Conservation (phyloP, 2,329 filamentous ascomycete species). For the Blastomyces silverae region DNA sequence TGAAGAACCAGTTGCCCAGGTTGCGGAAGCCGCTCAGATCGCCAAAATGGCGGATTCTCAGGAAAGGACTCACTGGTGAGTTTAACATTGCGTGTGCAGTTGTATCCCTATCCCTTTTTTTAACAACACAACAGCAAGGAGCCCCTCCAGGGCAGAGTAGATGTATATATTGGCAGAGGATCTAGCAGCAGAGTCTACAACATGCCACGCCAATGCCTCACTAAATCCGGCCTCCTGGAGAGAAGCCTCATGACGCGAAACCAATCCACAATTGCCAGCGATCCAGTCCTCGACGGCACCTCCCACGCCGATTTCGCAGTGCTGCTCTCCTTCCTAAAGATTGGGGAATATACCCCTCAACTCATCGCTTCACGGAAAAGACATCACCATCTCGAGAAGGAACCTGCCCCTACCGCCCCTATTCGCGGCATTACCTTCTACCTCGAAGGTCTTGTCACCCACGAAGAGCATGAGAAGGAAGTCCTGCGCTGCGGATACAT, state of each 20-base stretch:
- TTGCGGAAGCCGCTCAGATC: background rate
- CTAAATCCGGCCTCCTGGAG: background rate
- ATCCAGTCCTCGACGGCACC: background rate
- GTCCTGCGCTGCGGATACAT: slow-evolving; percentile 12
- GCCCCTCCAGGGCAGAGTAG: background rate
- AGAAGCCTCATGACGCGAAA: background rate
- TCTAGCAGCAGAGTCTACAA: background rate
- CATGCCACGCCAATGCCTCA: background rate
- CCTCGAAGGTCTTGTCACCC: slow-evolving; percentile 14
- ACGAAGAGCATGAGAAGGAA: slow-evolving; percentile 13
- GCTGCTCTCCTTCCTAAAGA: background rate
- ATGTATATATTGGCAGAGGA: slow-evolving; percentile 2
- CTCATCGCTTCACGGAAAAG: background rate
- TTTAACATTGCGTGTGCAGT: background rate
- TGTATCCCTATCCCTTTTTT: no score
- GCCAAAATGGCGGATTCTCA: background rate
- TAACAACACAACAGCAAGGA: background rate
- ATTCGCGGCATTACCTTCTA: slow-evolving; percentile 5
- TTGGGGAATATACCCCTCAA: background rate
- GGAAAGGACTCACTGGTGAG: background rate
- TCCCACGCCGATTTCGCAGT: background rate
- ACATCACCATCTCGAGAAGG: background rate
- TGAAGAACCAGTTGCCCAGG: background rate
- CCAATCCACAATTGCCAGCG: background rate
- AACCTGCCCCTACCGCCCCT: background rate